Base-by-base conservation (phyloP, 208 protist species). In the Polymyxa betae region DNA sequence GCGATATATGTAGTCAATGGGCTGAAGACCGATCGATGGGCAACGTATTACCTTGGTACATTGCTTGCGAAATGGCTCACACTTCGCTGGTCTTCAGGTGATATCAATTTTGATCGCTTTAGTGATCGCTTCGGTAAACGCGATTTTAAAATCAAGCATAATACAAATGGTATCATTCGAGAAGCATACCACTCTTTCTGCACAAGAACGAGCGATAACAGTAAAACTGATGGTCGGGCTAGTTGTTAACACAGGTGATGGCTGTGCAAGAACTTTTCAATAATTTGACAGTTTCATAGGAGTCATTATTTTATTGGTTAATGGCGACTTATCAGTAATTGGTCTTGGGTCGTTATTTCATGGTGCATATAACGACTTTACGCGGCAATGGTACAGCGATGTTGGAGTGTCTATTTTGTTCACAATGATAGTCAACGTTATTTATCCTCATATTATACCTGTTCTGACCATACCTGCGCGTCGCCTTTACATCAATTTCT, bases 361-460 rank as follows among this genome's bases (percentile, higher is more conserved):
- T 35, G 72, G 72, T 35, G 16, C n/a, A 43, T 82, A 82, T n/a
- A 5, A 5, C 72, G 72, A 82, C n/a, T 35, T 82, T 5, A 40
- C 35, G 35, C 10, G 5, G 16, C 16, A 5, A 5, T 82, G 72
- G 72, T 82, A 40, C 72, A n/a, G 72, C 72, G 72, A 82, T 16
- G 72, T 82, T 5, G 72, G 16, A 5, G 10, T 43, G 72, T 82
- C 72, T 5, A 45, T 82, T 20, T 45, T 43, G 16, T 35, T 82
- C 72, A 35, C 72, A n/a, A 82, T 82, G 72, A 5, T 82, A 20
- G 5, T 82, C 16, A 82, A 82, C n/a, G n/a, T 82, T 12, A 16
- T 82, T n/a, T 38, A 35, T n/a, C 72, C 72, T 12, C 72, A 82
- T n/a, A 82, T 82, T n/a, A 82, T 82, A 20, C 72, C 72, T 35